Conservation (phyloP, 768 basidiomycete genomes). For the Podaxis pistillaris region DNA sequence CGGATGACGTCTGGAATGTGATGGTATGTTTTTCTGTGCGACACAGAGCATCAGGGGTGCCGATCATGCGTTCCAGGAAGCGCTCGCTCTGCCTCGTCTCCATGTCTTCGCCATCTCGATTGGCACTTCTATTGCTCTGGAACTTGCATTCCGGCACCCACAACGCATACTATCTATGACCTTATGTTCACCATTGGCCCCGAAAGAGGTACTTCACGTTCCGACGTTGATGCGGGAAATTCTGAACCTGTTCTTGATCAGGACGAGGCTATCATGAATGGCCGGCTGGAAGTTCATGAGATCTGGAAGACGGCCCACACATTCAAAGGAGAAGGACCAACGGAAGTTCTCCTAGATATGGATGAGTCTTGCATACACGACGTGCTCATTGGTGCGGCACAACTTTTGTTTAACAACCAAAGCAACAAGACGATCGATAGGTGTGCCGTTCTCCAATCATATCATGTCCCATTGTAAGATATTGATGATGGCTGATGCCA, state of each 20-base stretch:
- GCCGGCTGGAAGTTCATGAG: constrained; percentile 26
- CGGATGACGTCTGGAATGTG: constrained; percentile 30
- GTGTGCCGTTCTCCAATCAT: constrained; percentile 13
- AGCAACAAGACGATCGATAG: constrained; percentile 16
- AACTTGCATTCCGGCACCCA: constrained; percentile 31
- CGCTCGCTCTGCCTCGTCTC: constrained; percentile 29
- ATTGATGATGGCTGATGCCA: neutral
- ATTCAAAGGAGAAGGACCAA: neutral
- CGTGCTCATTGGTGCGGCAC: constrained; percentile 19
- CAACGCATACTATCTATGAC: constrained; percentile 30
- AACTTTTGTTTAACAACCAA: constrained; percentile 23
- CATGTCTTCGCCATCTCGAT: constrained; percentile 37
- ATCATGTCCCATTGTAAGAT: neutral
- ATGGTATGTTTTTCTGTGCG: constrained; percentile 24
- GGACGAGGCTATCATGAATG: constrained; percentile 27
- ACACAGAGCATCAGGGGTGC: neutral
- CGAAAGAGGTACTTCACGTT: constrained; percentile 27
- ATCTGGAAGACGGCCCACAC: constrained; percentile 22
- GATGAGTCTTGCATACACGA: constrained; percentile 19
- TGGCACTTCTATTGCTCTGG: constrained; percentile 31
- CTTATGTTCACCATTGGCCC: constrained; percentile 34
- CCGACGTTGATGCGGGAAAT: no score
- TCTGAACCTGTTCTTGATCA: constrained; percentile 10
- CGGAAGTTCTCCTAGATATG: constrained; percentile 8
- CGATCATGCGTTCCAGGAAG: constrained; percentile 22